These are phyloP conservation scores for Mucor saturninus DNA, from an alignment of 371 early-diverging fungal species.

Conservation along the genomic window DNA sequence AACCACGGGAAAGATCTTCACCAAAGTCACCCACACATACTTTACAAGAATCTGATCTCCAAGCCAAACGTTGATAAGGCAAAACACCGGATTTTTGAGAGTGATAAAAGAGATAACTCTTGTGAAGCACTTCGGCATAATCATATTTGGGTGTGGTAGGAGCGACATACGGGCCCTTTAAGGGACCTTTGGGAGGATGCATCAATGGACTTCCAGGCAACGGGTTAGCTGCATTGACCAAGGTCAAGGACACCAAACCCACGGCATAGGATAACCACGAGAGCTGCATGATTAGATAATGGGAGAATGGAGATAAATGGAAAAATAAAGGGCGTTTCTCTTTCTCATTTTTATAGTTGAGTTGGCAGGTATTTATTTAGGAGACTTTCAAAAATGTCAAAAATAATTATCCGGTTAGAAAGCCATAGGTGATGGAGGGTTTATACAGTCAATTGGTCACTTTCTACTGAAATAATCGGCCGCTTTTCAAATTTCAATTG, in stretches of 20 bases:
- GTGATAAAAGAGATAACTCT: constrained; percentile 60
- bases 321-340: background rate
- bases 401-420: too few species aligned
- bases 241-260: background rate
- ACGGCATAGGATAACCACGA: constrained; percentile 23
- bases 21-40: constrained; percentile 58
- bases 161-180: constrained; percentile 42
- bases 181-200: constrained; percentile 38
- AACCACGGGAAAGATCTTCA: constrained; percentile 61
- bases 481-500: too few species aligned
- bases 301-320: background rate
- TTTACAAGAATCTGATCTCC: constrained; percentile 63
- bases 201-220: constrained; percentile 35
- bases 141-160: constrained; percentile 55
- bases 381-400: too few species aligned
- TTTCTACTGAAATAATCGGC: too few species aligned
- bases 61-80: constrained; percentile 62
- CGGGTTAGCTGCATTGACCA: constrained; percentile 2
- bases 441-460: too few species aligned
- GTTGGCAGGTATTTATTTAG: too few species aligned
- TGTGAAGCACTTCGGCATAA: constrained; percentile 62
- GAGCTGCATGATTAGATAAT: constrained; percentile 7
- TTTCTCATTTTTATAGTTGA: constrained; percentile 3
- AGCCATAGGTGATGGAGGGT: too few species aligned
- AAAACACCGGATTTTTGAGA: constrained; percentile 59